Conservation (phyloP, 768 basidiomycete species). For the Holtermanniella nyarrowii region DNA sequence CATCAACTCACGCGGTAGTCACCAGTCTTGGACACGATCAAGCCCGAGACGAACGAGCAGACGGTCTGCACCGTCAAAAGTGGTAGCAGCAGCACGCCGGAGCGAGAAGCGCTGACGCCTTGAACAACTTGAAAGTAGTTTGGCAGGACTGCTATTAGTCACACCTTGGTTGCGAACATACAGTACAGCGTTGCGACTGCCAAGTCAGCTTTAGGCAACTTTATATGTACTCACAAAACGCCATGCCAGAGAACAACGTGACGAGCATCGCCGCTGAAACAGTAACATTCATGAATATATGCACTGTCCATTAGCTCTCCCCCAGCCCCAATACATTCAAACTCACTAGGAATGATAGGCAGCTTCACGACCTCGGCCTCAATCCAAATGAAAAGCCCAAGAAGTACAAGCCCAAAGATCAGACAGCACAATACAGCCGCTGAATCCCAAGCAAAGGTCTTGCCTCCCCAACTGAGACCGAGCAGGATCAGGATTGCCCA, state of each 20-base stretch:
- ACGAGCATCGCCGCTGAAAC: slow-evolving; percentile 59
- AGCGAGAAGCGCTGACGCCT: slow-evolving; percentile 56
- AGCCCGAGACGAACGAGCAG: slow-evolving; percentile 47
- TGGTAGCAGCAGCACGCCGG: slow-evolving; percentile 59
- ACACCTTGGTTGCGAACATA: background rate
- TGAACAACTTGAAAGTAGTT: slow-evolving; percentile 65
- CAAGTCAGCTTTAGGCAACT: background rate
- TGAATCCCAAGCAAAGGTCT: slow-evolving; percentile 62
- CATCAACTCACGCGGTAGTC: slow-evolving; percentile 43
- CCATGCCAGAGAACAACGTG: slow-evolving; percentile 54
- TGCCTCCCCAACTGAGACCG: slow-evolving; percentile 67
- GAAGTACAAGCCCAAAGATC: slow-evolving; percentile 49
- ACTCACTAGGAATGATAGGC: slow-evolving; percentile 53
- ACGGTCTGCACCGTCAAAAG: slow-evolving; percentile 57
- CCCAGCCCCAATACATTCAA: background rate
- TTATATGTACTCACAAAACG: slow-evolving; percentile 43
- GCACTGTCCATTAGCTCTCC: slow-evolving; percentile 45
- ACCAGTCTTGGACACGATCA: slow-evolving; percentile 56
- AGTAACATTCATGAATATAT: slow-evolving; percentile 59
- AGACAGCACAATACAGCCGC: slow-evolving; percentile 56
- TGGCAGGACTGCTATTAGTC: slow-evolving; percentile 47
- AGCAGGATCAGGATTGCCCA: slow-evolving; percentile 57
- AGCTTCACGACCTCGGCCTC: slow-evolving; percentile 62
- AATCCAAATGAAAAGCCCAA: slow-evolving; percentile 56
- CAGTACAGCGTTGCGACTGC: slow-evolving; percentile 47